Evolutionary conservation across 177 flowering plant genomes (phyloP).

Genomic region (Vitis hybrid): DNA sequence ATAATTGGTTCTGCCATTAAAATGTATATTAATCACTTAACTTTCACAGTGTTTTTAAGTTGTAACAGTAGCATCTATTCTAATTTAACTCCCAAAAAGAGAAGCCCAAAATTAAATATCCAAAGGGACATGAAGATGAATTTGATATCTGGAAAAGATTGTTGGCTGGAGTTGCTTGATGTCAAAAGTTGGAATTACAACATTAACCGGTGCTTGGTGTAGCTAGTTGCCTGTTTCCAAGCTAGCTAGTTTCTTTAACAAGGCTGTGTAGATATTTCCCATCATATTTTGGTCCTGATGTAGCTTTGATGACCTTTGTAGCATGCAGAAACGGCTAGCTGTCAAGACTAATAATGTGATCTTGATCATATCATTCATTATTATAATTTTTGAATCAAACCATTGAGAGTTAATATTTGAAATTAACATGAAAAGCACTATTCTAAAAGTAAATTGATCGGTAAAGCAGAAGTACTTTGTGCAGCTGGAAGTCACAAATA

Average conservation of each 20-base stretch:
- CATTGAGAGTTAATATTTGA: too few relatives aligned
- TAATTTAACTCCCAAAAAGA: too few relatives aligned
- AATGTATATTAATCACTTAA: too few relatives aligned
- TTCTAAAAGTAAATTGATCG: too few relatives aligned
- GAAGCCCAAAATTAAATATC: not conserved
- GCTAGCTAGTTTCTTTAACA: slow-evolving; percentile 22
- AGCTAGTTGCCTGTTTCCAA: not conserved
- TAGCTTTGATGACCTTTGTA: not conserved
- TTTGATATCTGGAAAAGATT: slow-evolving; percentile 31
- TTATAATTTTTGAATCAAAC: too few relatives aligned
- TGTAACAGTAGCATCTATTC: too few relatives aligned
- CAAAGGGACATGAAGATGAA: not conserved
- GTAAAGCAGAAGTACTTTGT: too few relatives aligned
- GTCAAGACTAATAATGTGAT: slow-evolving; percentile 1
- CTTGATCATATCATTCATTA: not conserved
- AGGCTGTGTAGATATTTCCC: slow-evolving; percentile 29
- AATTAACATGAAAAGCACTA: too few relatives aligned
- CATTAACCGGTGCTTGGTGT: slow-evolving; percentile 22
- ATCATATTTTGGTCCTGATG: slow-evolving; percentile 34
- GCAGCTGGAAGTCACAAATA: too few relatives aligned
- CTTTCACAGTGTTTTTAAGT: too few relatives aligned
- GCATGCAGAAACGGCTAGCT: slow-evolving; percentile 12
- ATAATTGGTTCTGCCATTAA: too few relatives aligned
- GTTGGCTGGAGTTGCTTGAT: slow-evolving; percentile 28
- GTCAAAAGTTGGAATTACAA: slow-evolving; percentile 38